phyloP scores from a whole-genome alignment of 176 grass and related monocot species.

The Oryza rufipogon region DNA sequence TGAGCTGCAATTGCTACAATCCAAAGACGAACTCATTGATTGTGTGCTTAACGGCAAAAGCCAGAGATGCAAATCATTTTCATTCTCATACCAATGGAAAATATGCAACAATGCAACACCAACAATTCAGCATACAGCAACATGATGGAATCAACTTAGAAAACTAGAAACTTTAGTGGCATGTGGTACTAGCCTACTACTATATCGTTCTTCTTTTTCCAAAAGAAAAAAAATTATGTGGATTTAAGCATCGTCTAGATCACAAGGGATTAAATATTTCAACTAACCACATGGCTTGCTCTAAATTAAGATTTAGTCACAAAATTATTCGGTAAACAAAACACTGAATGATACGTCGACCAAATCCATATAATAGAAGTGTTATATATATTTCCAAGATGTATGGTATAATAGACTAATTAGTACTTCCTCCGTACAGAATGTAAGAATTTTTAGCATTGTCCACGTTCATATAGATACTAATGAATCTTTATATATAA shows the following conservation, averaged over 20 bases:
- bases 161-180: background rate
- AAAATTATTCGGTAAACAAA: background rate
- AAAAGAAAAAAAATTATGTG: background rate
- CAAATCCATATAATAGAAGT: background rate
- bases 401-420: background rate
- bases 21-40: background rate
- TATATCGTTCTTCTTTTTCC: background rate
- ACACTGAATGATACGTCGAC: background rate
- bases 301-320: background rate
- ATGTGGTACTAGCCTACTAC: background rate
- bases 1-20: background rate
- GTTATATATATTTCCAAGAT: background rate
- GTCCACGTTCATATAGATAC: no score
- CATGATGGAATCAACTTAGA: background rate
- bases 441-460: no score
- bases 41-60: background rate
- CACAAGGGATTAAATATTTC: background rate
- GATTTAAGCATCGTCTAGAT: slow-evolving; percentile 1
- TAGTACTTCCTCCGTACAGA: no score
- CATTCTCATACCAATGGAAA: background rate
- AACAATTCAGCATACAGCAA: background rate
- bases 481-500: no score
- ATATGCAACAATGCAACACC: background rate
- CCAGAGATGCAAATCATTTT: background rate
- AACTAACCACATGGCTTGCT: background rate